Evolutionary conservation across 345 rosid genomes (phyloP).

Genomic region (Turnera subulata): DNA sequence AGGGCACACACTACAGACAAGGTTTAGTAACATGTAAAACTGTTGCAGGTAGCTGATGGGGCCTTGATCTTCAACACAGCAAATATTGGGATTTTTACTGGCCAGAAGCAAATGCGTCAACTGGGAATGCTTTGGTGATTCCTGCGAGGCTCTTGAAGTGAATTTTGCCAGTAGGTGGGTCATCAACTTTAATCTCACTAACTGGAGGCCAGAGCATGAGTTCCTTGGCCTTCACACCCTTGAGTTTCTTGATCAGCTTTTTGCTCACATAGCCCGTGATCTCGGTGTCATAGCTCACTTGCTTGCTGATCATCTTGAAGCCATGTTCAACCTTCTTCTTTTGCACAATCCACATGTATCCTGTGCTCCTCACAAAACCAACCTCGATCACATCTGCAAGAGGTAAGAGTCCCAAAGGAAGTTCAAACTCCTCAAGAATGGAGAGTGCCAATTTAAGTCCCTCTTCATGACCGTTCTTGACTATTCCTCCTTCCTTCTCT

Average conservation of each 20-base stretch:
- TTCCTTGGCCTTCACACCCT: slow-evolving; percentile 62
- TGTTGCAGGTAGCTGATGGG: too few relatives aligned
- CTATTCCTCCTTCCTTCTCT: slow-evolving; percentile 45
- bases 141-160: slow-evolving; percentile 66
- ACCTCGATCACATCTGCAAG: slow-evolving; percentile 47
- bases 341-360: slow-evolving; percentile 58
- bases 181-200: slow-evolving; percentile 34
- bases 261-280: slow-evolving; percentile 38
- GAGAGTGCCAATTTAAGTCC: slow-evolving; percentile 34
- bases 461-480: slow-evolving; percentile 40
- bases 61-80: too few relatives aligned
- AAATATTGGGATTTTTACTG: slow-evolving; percentile 16
- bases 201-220: slow-evolving; percentile 56
- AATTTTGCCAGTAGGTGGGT: slow-evolving; percentile 47
- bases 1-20: too few relatives aligned
- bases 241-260: slow-evolving; percentile 49
- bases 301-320: slow-evolving; percentile 48
- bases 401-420: slow-evolving; percentile 55
- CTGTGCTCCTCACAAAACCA: slow-evolving; percentile 44
- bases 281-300: slow-evolving; percentile 39
- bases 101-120: slow-evolving; percentile 49
- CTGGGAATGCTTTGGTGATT: slow-evolving; percentile 55
- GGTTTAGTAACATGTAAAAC: too few relatives aligned
- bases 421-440: slow-evolving; percentile 44
- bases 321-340: slow-evolving; percentile 47